Evolutionary conservation across 139 green algal genomes (phyloP).

Genomic region (Volvox africanus): DNA sequence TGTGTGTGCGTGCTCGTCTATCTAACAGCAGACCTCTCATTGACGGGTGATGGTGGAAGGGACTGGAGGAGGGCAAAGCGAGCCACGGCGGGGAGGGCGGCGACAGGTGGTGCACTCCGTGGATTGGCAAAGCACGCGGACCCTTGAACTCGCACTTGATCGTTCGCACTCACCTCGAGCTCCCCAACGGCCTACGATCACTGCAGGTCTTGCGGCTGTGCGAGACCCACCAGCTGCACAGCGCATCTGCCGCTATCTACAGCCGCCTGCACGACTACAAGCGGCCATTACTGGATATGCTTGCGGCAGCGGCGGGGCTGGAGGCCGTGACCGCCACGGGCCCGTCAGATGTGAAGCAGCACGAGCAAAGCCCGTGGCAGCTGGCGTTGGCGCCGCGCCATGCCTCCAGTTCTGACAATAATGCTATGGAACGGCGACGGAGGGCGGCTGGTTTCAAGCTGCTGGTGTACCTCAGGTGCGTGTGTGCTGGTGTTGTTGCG

Average conservation of each 20-base stretch:
- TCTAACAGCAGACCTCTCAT: too few relatives aligned
- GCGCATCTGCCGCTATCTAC: conserved; percentile 84
- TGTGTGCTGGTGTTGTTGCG: not conserved
- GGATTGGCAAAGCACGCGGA: too few relatives aligned
- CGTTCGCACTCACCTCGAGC: too few relatives aligned
- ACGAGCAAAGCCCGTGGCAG: not conserved
- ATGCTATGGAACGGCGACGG: not conserved
- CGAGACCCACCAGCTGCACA: conserved; percentile 77
- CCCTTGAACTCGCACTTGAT: too few relatives aligned
- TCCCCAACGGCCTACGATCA: too few relatives aligned
- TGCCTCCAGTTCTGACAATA: not conserved
- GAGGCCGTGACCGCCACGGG: not conserved
- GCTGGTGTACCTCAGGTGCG: conserved; percentile 75
- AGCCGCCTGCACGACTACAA: conserved; percentile 85
- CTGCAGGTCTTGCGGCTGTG: conserved; percentile 83
- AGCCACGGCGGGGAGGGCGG: too few relatives aligned
- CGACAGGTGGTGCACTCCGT: too few relatives aligned
- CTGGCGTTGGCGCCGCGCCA: not conserved
- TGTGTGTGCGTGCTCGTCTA: too few relatives aligned
- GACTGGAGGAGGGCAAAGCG: not conserved
- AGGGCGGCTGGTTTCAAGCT: conserved; percentile 68
- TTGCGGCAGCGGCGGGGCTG: conserved; percentile 65
- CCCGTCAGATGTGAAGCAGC: not conserved
- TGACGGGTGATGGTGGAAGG: not conserved
- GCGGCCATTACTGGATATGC: conserved; percentile 82